Evolutionary conservation across 2,329 filamentous ascomycete genomes (phyloP), one percentile per base, ranked within the genome.

Genomic region (Cercospora sesami): DNA sequence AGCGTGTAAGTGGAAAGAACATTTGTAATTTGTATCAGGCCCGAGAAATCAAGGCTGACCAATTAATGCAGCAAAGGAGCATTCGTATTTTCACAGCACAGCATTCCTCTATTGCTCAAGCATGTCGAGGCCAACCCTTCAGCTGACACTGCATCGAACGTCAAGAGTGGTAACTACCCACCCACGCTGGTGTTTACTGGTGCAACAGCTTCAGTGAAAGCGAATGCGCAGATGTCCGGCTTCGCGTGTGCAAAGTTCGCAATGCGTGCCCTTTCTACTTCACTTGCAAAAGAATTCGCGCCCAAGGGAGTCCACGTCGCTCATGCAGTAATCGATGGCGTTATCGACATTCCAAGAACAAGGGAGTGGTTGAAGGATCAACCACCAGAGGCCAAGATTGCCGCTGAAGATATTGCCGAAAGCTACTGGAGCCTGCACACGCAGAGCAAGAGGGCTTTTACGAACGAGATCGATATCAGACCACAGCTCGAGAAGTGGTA

Each of bases 401-500:
- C 82, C 69, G 86, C 92, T 8, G 90, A 92, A 71, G 90, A 94
- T 89, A 96, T 96, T 83, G 93, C 93, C 10, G 92, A 96, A 72
- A 86, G 87, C 10, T 96, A 96, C 76, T 96, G 92, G 92, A 83
- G 90, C 76, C 77, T 96, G 75, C 93, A 96, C 76, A 90, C 89
- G 0, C 93, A 97, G 81, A 91, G 90, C 33, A 86, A 87, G 73
- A 92, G 90, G 5, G 88, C 88, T 2, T 96, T 94, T 75, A 93
- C 91, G 0, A 91, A 92, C 76, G 92, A 96, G 80, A 79, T 96
- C 73, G 93, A 96, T 79, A 81, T 94, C 31, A 84, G 93, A 70
- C 92, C 93, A 1, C 93, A 87, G 79, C 83, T 93, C 63, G 93
- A 96, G 83, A 96, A 94, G 78, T 96, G 91, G 84, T 94, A 85